Base-by-base conservation (phyloP, 2,329 filamentous ascomycete genomes). In the Rhexocercosporidium sp. region DNA sequence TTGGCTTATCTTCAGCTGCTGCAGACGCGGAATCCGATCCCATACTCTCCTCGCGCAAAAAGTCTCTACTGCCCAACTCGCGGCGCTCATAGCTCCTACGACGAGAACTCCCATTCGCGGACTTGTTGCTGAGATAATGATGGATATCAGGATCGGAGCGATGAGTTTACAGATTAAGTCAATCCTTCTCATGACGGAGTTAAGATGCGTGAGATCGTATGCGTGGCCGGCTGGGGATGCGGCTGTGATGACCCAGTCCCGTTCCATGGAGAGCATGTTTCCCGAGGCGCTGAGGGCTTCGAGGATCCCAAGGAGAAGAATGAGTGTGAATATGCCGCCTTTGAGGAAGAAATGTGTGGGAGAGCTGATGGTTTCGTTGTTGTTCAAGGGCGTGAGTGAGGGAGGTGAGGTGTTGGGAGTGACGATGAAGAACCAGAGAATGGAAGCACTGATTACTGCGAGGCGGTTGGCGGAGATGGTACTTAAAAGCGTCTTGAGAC, bases 131-230 rank as follows among this genome's bases (percentile, higher is more conserved):
- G 80, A 80, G 29, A 81, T 78, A 14, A 86, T 70, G 7, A 82
- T 62, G 0, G 85, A 84, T 25, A 86, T 83, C 8, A 83, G 74
- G 7, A 87, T 78, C 0, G 86, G 86, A 0, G 83, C 82, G 34
- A 85, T 66, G 16, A 88, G 81, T 73, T 88, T 88, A 78, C 85
- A 88, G 51, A 83, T 79, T 3, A 88, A 79, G 69, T 88, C 86
- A 67, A 88, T 87, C 8, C 84, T 79, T 64, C 85, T 79, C 84
- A 88, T 87, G 11, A 80, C 80, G 0, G 85, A 81, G 72, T 87
- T 87, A 3, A 87, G 68, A 65, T 74, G 77, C 0, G 80, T 81
- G 34, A 82, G 73, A 59, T 81, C 78, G 64, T 81, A 81, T 5
- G 74, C 66, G 16, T 72, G 65, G 0, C 76, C 77, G 51, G 71